Base-by-base conservation (phyloP, 140 eudicot genomes). In the Bidens hawaiensis region DNA sequence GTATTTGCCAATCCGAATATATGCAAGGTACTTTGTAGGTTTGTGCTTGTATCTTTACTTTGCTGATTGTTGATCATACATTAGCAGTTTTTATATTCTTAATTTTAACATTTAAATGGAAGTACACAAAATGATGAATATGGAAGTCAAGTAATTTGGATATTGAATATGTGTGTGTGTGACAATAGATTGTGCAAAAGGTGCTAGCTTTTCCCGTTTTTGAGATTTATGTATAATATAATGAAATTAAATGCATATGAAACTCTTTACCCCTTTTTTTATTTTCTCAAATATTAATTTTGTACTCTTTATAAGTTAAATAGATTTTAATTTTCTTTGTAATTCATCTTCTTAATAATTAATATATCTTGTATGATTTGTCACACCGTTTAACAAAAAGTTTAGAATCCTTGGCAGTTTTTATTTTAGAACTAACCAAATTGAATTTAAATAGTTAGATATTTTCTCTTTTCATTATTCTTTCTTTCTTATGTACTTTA, bases 1-100 rank as follows among this genome's bases (percentile, higher is more conserved):
- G 85, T 88, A 8, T 93, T 93, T 79, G 80, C 94, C 24, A 69
- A 93, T 88, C 87, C 99, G 45, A 54, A 36, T 50, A 85, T 88
- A 42, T 83, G 95, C 82, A 93, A 93, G 99, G 99, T 88, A 74
- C 45, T 71, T 42, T 43, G 1, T 28, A 46, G 36, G 58, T 49
- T 49, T 43, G 27, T 61, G 22, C 24, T 51, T 38, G 26, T 0
- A 0, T 34, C 43, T 45, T 5, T 1, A 36, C 30, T 58, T 19
- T 38, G 21, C 61, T 40, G 40, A 34, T 64, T 38, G 57, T 10
- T 48, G 1, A n/a, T n/a, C 22, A 30, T 28, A 27, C 4, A 14
- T 28, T 28, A n/a, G 43, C 31, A 60, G n/a, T 17, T 34, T 56
- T 22, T 17, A 23, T 16, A 48, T 17, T 38, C n/a, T n/a, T n/a